Base-by-base conservation (phyloP, 805 yeast genomes). In the Ogataea trehalophila region DNA sequence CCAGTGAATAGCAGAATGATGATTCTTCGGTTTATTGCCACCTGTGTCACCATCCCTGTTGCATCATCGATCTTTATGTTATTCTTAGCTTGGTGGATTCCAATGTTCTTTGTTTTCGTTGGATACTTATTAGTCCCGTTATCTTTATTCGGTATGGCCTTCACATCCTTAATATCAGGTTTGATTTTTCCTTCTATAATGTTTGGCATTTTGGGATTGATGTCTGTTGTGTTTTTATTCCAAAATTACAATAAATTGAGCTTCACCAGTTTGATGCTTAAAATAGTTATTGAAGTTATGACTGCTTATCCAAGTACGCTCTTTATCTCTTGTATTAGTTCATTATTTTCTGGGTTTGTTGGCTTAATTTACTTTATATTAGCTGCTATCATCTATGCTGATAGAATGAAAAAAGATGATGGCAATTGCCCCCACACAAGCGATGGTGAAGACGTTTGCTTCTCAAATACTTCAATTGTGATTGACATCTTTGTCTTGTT, bases 271-370 rank as follows among this genome's bases (percentile, higher is more conserved):
- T 23, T 58, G 13, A 53, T 63, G 51, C 45, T 65, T 37, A 55
- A 61, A 37, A 55, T 63, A 2, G 79, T 86, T n/a, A 83, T 91
- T 55, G 87, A 83, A 58, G 95, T 87, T 6, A 83, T 87, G 79
- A 76, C 77, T 51, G 62, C 72, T 34, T 82, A 83, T 57, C 95
- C 95, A 8, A 81, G 90, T 7, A 80, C 88, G 0, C 59, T 87
- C 40, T 37, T 80, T 11, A 77, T 84, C 1, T 62, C 68, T 5
- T 46, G 56, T 13, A 17, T 61, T 15, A 57, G 65, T 39, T 58
- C 87, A 1, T 38, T 89, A 4, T 9, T 57, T 5, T 57, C 69
- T 0, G 85, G 80, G 1, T 80, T 89, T 57, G 73, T 84, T 9
- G 75, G 82, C 1, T 68, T 89, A 40, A 79, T 87, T 55, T 76